These are phyloP conservation scores for Lignosus rhinocerotis DNA, from an alignment of 1,284 basidiomycete species.

Conservation along the genomic window DNA sequence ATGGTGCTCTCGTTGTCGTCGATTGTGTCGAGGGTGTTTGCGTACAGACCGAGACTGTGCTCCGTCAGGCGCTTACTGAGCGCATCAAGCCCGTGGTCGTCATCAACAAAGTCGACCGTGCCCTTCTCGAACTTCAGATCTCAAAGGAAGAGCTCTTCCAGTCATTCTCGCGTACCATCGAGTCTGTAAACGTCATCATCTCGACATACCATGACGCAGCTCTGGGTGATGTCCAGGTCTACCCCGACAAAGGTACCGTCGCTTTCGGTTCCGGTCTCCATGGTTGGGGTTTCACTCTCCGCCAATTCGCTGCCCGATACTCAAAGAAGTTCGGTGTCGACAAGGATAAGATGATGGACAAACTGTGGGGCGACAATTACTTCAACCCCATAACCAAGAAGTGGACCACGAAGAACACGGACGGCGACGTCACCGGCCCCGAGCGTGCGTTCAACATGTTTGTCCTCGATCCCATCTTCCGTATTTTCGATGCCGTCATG, in stretches of 20 bases:
- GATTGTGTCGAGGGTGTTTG: constrained; percentile 99
- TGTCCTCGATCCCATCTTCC: constrained; percentile 99
- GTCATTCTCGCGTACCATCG: constrained; percentile 97
- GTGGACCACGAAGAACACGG: constrained; percentile 84
- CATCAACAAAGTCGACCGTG: constrained; percentile 99
- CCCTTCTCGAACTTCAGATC: constrained; percentile 97
- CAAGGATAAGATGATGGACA: constrained; percentile 97
- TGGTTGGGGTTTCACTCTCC: constrained; percentile 99
- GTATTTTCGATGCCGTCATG: constrained; percentile 98
- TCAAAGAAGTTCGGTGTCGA: constrained; percentile 99
- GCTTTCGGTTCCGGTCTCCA: constrained; percentile 99
- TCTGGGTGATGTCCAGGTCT: constrained; percentile 98
- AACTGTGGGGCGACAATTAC: constrained; percentile 99
- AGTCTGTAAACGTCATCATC: constrained; percentile 98
- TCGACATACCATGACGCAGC: constrained; percentile 95
- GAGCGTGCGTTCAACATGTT: constrained; percentile 96
- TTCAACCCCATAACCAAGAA: constrained; percentile 99
- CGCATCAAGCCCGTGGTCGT: constrained; percentile 99
- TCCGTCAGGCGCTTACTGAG: constrained; percentile 96
- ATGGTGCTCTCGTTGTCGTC: constrained; percentile 98
- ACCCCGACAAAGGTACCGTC: constrained; percentile 98
- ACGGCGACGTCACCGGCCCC: constrained; percentile 85
- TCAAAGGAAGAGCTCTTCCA: constrained; percentile 98
- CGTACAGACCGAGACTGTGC: constrained; percentile 99
- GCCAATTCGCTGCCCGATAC: constrained; percentile 95